Evolutionary conservation across 352 stramenopile species (phyloP).

Genomic region (Globisporangium cylindrosporum): DNA sequence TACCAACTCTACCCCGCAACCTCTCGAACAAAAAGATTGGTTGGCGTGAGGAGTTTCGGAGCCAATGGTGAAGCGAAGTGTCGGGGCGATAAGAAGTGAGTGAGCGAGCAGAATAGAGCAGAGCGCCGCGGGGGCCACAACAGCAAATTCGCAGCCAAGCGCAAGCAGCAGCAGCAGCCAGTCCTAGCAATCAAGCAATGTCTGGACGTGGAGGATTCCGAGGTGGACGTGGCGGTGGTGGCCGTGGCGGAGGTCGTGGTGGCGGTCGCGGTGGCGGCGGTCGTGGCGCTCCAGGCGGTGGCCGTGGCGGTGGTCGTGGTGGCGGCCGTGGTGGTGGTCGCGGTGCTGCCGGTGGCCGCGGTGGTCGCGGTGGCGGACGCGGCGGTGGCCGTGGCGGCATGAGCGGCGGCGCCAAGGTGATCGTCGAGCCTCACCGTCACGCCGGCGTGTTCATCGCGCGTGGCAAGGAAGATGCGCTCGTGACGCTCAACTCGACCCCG

Average conservation of each 20-base stretch:
- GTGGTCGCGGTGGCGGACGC: conserved; percentile 58
- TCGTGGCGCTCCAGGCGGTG: conserved; percentile 41
- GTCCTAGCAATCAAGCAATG: conserved; percentile 7
- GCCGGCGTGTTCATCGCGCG: conserved; percentile 98
- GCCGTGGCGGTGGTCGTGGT: conserved; percentile 36
- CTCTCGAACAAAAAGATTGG: conserved; percentile 11
- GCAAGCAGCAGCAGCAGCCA: background rate
- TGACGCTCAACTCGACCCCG: conserved; percentile 98
- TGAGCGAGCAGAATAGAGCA: background rate
- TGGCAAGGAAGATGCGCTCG: conserved; percentile 98
- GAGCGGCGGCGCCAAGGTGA: conserved; percentile 95
- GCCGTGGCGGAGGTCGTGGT: conserved; percentile 42
- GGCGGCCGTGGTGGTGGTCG: conserved; percentile 35
- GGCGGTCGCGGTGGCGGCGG: conserved; percentile 18
- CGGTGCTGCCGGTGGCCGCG: conserved; percentile 33
- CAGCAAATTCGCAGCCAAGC: conserved; percentile 9
- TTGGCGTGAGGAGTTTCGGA: conserved; percentile 6
- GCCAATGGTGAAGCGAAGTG: background rate
- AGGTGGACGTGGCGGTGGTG: conserved; percentile 48
- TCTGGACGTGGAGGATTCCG: conserved; percentile 22
- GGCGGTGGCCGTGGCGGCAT: conserved; percentile 83
- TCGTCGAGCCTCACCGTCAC: conserved; percentile 98
- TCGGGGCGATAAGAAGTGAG: background rate
- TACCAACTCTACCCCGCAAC: background rate
- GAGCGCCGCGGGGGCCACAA: background rate